These are phyloP conservation scores for Escallonia herrerae DNA, from an alignment of 129 eudicot genomes.

Conservation along the genomic window DNA sequence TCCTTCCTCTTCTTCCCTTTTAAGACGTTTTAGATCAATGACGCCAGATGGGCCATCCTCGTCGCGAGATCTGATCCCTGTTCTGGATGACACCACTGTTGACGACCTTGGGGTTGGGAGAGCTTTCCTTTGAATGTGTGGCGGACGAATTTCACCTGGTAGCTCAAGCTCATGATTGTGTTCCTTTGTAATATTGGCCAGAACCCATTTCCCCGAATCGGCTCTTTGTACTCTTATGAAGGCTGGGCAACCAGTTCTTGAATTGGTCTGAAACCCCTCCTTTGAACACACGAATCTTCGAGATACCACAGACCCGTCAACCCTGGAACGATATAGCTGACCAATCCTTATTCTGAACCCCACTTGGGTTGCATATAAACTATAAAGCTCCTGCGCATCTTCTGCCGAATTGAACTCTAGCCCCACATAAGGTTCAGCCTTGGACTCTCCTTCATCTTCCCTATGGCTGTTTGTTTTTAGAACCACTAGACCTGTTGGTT, in stretches of 20 bases:
- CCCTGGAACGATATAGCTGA: slow-evolving; percentile 68
- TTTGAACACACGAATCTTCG: slow-evolving; percentile 76
- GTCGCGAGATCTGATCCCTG: slow-evolving; percentile 69
- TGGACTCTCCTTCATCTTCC: slow-evolving; percentile 53
- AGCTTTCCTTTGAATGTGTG: slow-evolving; percentile 50
- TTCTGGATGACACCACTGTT: slow-evolving; percentile 42
- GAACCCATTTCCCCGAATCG: slow-evolving; percentile 75
- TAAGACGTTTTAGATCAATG: slow-evolving; percentile 59
- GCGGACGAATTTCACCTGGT: slow-evolving; percentile 48
- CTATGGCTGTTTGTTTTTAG: slow-evolving; percentile 41
- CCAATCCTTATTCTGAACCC: slow-evolving; percentile 80
- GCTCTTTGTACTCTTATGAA: slow-evolving; percentile 70
- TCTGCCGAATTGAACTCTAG: slow-evolving; percentile 73
- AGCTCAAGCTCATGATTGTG: slow-evolving; percentile 74
- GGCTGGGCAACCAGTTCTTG: slow-evolving; percentile 84
- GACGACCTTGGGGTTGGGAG: slow-evolving; percentile 41
- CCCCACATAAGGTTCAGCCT: slow-evolving; percentile 60
- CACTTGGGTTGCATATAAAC: slow-evolving; percentile 47
- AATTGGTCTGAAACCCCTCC: slow-evolving; percentile 76
- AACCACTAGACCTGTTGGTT: slow-evolving; percentile 31
- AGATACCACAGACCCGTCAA: slow-evolving; percentile 68
- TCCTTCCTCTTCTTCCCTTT: slow-evolving; percentile 49
- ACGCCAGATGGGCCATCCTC: slow-evolving; percentile 63
- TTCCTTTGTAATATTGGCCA: slow-evolving; percentile 70
- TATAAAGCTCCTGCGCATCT: slow-evolving; percentile 72